Conservation (phyloP, 805 yeast species). For the Schwanniomyces yamadae region DNA sequence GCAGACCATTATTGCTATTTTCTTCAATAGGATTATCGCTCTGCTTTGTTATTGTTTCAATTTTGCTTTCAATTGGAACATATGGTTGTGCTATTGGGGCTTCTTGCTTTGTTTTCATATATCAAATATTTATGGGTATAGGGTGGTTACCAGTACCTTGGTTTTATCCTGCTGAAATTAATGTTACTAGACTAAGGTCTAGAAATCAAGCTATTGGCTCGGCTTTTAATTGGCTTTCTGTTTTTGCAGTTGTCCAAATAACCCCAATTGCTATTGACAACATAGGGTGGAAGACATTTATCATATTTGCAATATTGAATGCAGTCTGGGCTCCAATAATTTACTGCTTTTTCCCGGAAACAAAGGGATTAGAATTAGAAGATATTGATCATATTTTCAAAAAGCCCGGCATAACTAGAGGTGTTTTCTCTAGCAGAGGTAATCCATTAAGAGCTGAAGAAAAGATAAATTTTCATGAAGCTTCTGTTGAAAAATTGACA, state of each 20-base stretch:
- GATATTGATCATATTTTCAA: conserved; percentile 7
- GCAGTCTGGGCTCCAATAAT: conserved; percentile 11
- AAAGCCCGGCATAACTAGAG: conserved; percentile 6
- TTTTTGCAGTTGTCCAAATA: conserved; percentile 29
- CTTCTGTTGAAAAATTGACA: background rate
- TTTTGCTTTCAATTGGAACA: conserved; percentile 7
- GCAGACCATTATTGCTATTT: conserved; percentile 19
- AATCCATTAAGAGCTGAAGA: background rate
- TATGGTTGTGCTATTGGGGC: conserved; percentile 17
- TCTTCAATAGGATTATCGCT: conserved; percentile 16
- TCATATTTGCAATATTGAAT: conserved; percentile 28
- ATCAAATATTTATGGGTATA: conserved; percentile 24
- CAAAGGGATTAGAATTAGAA: conserved; percentile 20
- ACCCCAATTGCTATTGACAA: conserved; percentile 22
- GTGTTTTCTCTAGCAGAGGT: conserved; percentile 4
- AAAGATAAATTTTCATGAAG: background rate
- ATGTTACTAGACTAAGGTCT: conserved; percentile 30
- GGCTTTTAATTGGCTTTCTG: conserved; percentile 28
- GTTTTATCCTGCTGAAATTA: conserved; percentile 30
- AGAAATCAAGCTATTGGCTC: conserved; percentile 27
- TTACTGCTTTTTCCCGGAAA: conserved; percentile 21
- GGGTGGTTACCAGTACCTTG: conserved; percentile 31
- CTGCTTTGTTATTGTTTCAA: conserved; percentile 20
- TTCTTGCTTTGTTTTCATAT: conserved; percentile 23
- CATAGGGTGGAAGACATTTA: conserved; percentile 31